phyloP scores from a whole-genome alignment of 257 asterid species.

The Echites panduratus region DNA sequence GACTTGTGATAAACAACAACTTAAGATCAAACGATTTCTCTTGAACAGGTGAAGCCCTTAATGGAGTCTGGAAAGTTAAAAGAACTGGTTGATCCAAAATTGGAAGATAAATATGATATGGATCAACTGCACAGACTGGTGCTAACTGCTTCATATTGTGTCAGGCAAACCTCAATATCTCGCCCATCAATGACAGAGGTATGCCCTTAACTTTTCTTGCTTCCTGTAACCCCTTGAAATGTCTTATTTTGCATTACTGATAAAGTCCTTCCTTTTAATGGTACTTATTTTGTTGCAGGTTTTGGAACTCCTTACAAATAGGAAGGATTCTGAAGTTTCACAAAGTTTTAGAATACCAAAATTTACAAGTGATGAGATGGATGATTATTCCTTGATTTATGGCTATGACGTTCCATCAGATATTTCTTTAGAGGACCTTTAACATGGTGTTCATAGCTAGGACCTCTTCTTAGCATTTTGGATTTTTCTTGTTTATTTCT shows the following conservation, averaged over 20 bases:
- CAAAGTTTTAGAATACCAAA: constrained; percentile 66
- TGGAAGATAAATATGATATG: constrained; percentile 54
- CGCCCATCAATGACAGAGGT: constrained; percentile 81
- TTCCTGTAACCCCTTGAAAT: neutral
- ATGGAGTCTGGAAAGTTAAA: constrained; percentile 67
- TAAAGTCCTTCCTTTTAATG: neutral
- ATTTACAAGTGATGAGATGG: constrained; percentile 77
- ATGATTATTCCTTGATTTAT: constrained; percentile 71
- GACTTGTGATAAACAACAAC: neutral
- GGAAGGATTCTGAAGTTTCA: constrained; percentile 37
- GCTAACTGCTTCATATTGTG: constrained; percentile 69
- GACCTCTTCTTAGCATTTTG: constrained; percentile 4
- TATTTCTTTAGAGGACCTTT: constrained; percentile 55
- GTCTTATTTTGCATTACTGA: neutral
- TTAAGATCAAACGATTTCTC: neutral
- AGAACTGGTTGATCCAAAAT: constrained; percentile 63
- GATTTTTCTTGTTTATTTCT: neutral
- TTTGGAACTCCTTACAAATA: constrained; percentile 43
- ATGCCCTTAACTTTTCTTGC: neutral
- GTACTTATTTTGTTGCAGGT: constrained; percentile 29
- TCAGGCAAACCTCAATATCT: constrained; percentile 55
- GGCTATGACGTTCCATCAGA: constrained; percentile 69
- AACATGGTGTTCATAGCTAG: neutral
- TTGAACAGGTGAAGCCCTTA: constrained; percentile 60
- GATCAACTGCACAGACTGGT: constrained; percentile 54